Conservation (phyloP, 2,329 filamentous ascomycete species). For the Lasiodiplodia citricola region DNA sequence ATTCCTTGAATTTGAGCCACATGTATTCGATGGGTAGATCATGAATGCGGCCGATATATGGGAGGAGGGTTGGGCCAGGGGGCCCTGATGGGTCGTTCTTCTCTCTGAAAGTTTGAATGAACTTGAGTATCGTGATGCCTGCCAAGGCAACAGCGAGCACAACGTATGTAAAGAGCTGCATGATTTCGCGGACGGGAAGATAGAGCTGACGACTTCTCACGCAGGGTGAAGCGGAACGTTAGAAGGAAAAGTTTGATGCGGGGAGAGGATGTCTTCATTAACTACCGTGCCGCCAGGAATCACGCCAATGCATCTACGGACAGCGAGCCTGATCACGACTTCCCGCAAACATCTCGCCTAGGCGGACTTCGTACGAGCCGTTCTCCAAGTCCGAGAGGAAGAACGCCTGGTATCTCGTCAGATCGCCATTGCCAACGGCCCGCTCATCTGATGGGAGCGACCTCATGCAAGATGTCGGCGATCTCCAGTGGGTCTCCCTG, state of each 20-base stretch:
- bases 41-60: constrained; percentile 48
- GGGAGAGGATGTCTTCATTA: constrained; percentile 4
- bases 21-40: constrained; percentile 56
- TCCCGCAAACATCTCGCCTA: background rate
- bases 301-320: background rate
- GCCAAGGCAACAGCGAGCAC: constrained; percentile 44
- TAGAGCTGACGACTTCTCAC: background rate
- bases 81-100: constrained; percentile 32
- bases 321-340: background rate
- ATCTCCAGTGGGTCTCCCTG: background rate
- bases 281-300: background rate
- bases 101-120: constrained; percentile 23
- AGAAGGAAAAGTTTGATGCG: background rate
- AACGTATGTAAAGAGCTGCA: constrained; percentile 50
- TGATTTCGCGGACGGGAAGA: constrained; percentile 27
- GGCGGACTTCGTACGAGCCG: background rate
- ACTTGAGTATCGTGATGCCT: constrained; percentile 39
- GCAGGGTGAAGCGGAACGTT: background rate
- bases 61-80: constrained; percentile 48
- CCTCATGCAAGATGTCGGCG: background rate
- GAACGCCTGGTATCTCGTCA: background rate
- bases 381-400: background rate
- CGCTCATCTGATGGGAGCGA: background rate
- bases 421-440: background rate
- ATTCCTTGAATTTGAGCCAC: constrained; percentile 60